Base-by-base conservation (phyloP, 2,329 filamentous ascomycete genomes). In the Pseudogymnoascus sp. region DNA sequence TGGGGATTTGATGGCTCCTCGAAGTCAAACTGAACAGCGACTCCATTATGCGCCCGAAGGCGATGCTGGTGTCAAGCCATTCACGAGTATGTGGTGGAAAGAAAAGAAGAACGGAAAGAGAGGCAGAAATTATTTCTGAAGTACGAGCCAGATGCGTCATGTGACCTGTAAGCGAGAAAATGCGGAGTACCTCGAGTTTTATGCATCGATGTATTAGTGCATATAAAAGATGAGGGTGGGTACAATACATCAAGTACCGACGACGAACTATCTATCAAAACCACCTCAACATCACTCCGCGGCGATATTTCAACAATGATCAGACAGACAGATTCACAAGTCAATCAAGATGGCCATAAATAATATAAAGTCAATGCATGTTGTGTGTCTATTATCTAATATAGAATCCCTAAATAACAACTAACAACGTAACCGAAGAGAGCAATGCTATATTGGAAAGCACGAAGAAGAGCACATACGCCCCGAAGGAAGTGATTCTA, bases 21-120 rank as follows among this genome's bases (percentile, higher is more conserved):
- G 50, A 56, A 56, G 50, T 56, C 50, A 56, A 56, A 56, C 50
- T 56, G 50, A 56, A 56, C 50, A 33, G 50, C 50, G 29, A 56
- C 50, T 56, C 50, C 50, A 19, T 56, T 56, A 56, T 56, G n/a
- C n/a, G 16, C 16, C 50, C 50, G 50, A 33, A 56, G 50, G 10
- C 16, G 50, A 56, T 56, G 50, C 50, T 56, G 50, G n/a, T 56
- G 50, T 56, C 50, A 56, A 56, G 50, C 50, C 50, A 19, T 21
- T 33, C 50, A 56, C 50, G 50, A 21, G 50, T 56, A 13, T 56
- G 50, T 56, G 50, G 50, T 56, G 6, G 1, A 3, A 56, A 35
- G 29, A 56, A 33, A 56, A 56, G 26, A 56, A 56, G 50, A 56
- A 33, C 2, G n/a, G 4, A 19, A 14, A 33, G 50, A 56, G 50